Conservation (phyloP, 305 asterid species). For the Fraxinus platypoda region DNA sequence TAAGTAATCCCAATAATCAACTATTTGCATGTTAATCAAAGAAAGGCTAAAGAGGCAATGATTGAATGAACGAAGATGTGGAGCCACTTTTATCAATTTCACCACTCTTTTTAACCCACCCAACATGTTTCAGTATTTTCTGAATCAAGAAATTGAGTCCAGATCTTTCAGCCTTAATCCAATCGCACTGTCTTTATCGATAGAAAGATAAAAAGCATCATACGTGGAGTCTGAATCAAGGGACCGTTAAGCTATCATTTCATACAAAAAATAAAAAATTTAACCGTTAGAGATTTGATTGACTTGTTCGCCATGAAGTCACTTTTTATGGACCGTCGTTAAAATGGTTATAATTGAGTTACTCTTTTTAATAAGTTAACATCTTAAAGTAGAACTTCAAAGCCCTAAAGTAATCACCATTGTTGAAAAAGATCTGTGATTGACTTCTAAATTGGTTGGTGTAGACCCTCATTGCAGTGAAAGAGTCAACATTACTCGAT, state of each 20-base stretch:
- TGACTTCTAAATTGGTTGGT: neutral
- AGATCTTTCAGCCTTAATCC: constrained; percentile 20
- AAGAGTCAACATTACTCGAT: neutral
- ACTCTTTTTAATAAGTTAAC: neutral
- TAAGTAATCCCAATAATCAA: neutral
- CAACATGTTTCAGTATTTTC: neutral
- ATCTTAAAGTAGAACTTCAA: neutral
- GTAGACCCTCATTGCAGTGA: neutral
- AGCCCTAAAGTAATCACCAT: neutral
- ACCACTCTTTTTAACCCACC: neutral
- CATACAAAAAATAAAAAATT: neutral
- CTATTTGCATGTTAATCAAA: neutral
- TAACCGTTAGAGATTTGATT: neutral
- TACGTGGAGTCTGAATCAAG: constrained; percentile 65
- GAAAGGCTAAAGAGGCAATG: constrained; percentile 21
- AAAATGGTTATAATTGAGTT: neutral
- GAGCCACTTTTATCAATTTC: constrained; percentile 22
- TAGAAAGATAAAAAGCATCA: constrained; percentile 40
- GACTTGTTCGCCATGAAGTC: neutral
- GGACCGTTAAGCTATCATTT: constrained; percentile 30
- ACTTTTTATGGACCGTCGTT: constrained; percentile 3
- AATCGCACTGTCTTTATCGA: constrained; percentile 26
- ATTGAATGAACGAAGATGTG: constrained; percentile 26
- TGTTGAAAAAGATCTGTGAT: neutral
- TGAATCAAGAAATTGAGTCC: constrained; percentile 19